These are phyloP conservation scores for Diutina siamensis DNA, from an alignment of 1,139 yeast species.

Conservation along the genomic window DNA sequence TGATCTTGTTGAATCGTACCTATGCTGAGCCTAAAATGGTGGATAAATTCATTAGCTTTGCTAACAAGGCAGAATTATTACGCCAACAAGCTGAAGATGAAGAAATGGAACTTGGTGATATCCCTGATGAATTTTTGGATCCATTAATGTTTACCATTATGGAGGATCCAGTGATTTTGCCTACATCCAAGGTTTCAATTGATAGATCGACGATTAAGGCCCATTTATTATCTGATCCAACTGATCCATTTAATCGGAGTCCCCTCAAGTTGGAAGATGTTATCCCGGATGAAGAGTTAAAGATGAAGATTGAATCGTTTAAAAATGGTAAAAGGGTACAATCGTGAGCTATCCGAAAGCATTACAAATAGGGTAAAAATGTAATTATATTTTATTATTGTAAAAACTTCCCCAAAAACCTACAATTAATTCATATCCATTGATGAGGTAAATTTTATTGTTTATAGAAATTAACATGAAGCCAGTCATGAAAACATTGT, in stretches of 20 bases:
- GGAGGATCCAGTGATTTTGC: slow-evolving; percentile 92
- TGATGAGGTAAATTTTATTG: not conserved
- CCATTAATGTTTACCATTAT: slow-evolving; percentile 92
- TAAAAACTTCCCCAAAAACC: too few relatives aligned
- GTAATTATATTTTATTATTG: too few relatives aligned
- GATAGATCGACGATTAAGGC: slow-evolving; percentile 90
- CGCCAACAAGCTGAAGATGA: slow-evolving; percentile 63
- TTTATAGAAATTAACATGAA: not conserved
- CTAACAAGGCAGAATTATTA: slow-evolving; percentile 48
- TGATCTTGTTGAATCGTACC: slow-evolving; percentile 48
- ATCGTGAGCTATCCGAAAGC: not conserved
- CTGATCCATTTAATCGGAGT: slow-evolving; percentile 93
- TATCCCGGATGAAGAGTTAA: slow-evolving; percentile 59
- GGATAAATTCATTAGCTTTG: slow-evolving; percentile 41
- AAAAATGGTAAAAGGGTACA: slow-evolving; percentile 18
- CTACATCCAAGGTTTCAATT: slow-evolving; percentile 71
- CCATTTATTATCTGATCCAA: slow-evolving; percentile 85
- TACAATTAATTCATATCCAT: too few relatives aligned
- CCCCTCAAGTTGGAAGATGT: slow-evolving; percentile 88
- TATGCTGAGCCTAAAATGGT: slow-evolving; percentile 44
- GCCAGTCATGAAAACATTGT: too few relatives aligned
- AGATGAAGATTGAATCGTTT: slow-evolving; percentile 34
- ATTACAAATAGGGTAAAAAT: too few relatives aligned
- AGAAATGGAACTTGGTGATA: slow-evolving; percentile 80
- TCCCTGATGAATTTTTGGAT: slow-evolving; percentile 94